Evolutionary conservation across 306 rosid species (phyloP), one percentile per base, ranked within the genome.

Genomic region (Prunus mira): DNA sequence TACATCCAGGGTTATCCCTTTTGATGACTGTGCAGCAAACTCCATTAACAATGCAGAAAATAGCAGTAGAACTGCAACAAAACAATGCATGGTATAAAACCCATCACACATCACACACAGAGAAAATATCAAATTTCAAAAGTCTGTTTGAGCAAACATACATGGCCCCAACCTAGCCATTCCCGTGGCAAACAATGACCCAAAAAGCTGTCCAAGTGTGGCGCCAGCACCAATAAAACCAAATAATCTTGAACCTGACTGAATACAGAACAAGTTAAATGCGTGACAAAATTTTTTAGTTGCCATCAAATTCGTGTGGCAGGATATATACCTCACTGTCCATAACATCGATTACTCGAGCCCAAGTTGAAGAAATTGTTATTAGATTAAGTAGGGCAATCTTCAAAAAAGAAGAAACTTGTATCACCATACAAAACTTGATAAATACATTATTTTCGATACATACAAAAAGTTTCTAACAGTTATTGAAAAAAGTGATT

Each of bases 201-300:
- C 99, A 71, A 87, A 91, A 64, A 95, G 89, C 84, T 95, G 99
- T 76, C 97, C 99, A n/a, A 95, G 99, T 17, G 99, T 95, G 70
- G 99, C 99, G 68, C 99, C 99, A 74, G 97, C 97, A 76, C 97
- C 99, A 75, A 95, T 87, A 82, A 95, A 95, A 68, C 97, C 99
- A 68, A 95, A 95, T 80, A 95, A 88, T 92, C 99, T 95, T 73
- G 97, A 88, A 89, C 99, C 99, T 91, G 99, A 95, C 99, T 95
- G 99, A 88, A 92, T 63, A 70, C 81, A 69, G 24, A 73, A 77
- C 69, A 82, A 81, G 77, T 85, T 83, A 88, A 81, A 78, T 12
- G 74, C 46, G 60, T 41, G 64, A 30, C 15, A 73, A 82, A 72
- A 65, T 0, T 0, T 54, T 51, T 61, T 65, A 57, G 57, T 51